Evolutionary conservation across 768 basidiomycete species (phyloP).

Genomic region (Auricularia cornea): DNA sequence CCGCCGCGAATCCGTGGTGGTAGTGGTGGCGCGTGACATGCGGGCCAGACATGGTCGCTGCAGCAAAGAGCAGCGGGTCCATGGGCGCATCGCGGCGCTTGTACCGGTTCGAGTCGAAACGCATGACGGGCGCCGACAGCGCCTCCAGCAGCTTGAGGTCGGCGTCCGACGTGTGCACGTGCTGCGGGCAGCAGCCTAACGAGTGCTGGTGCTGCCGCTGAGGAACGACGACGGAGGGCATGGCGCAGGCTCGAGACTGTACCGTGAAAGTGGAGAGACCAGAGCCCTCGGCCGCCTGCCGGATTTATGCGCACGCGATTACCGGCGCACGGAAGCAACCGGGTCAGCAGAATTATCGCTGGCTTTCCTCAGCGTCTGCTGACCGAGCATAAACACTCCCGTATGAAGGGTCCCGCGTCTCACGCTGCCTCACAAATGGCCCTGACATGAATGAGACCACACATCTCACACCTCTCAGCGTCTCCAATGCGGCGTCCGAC

Average conservation of each 20-base stretch:
- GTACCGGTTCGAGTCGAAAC: conserved; percentile 23
- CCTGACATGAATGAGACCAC: too few relatives aligned
- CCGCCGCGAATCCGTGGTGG: conserved; percentile 69
- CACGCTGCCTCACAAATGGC: too few relatives aligned
- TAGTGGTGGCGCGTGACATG: conserved; percentile 82
- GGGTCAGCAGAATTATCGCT: too few relatives aligned
- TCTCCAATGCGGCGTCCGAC: too few relatives aligned
- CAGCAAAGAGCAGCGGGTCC: conserved; percentile 73
- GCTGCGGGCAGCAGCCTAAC: background rate
- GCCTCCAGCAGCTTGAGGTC: background rate
- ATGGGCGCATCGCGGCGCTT: conserved; percentile 62
- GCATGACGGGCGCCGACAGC: background rate
- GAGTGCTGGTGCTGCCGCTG: background rate
- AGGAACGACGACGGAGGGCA: background rate
- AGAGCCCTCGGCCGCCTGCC: background rate
- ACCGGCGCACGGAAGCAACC: too few relatives aligned
- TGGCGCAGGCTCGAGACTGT: background rate
- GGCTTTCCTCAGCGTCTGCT: too few relatives aligned
- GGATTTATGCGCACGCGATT: background rate
- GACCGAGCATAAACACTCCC: too few relatives aligned
- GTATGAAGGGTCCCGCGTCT: too few relatives aligned
- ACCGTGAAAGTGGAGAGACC: background rate
- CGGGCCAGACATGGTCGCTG: conserved; percentile 64
- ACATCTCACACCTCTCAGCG: too few relatives aligned
- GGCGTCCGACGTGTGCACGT: background rate